Base-by-base conservation (phyloP, 2,329 filamentous ascomycete species). In the Fusarium nisikadoi region DNA sequence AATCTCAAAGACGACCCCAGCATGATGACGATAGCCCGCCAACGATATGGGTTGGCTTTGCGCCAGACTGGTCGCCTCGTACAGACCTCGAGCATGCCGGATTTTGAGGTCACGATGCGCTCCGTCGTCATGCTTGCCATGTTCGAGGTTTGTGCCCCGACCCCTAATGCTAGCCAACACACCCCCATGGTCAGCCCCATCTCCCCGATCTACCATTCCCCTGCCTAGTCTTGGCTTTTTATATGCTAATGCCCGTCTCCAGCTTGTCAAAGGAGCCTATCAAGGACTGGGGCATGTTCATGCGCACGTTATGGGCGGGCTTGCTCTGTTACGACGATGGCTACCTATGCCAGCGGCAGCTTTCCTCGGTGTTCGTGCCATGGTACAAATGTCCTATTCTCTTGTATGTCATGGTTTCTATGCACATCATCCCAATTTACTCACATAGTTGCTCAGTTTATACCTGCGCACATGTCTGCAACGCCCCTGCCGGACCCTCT, bases 271-370 rank as follows among this genome's bases (percentile, higher is more conserved):
- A 64, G 84, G 86, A 39, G 83, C 83, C 6, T 81, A 83, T 39
- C 77, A 84, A 58, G 83, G 85, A 29, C 83, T 87, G 25, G 80
- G 84, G 20, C 84, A 84, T 25, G 90, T 89, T 69, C 86, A 85
- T 57, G 86, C 86, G 10, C 90, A 92, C 76, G 85, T 91, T 49
- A 83, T 86, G 73, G 90, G 90, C 2, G 89, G 88, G 5, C 84
- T 87, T 47, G 88, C 89, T 16, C 79, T 92, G n/a, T 80, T 91
- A 23, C 84, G 85, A 62, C 83, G 80, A 47, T 83, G 83, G 62
- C 75, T 84, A 9, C 85, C 85, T 4, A 76, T 83, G 39, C 77
- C 79, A 5, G 71, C 80, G 13, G 75, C 79, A 1, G 79, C 82
- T 1, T 79, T 83, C 27, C 82, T 84, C 52, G 86, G 87, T 8